Evolutionary conservation across 1,284 basidiomycete species (phyloP).

Genomic region (Coniophora puteana): DNA sequence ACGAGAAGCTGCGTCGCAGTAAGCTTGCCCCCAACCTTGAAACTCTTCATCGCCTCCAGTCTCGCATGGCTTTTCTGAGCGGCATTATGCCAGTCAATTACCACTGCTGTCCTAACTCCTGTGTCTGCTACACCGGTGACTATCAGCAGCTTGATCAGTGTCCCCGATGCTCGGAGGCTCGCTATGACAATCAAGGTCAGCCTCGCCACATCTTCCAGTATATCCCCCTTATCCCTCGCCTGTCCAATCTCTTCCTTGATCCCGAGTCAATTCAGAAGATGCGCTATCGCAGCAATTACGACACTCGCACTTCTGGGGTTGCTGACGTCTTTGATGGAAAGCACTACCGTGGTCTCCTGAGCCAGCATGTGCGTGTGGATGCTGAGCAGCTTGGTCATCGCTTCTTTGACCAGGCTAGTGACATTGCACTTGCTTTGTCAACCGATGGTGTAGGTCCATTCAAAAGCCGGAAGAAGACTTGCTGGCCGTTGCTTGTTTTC

Average conservation of each 20-base stretch:
- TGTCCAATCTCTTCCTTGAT: conserved; percentile 27
- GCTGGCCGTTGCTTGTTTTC: conserved; percentile 20
- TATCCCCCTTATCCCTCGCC: too few species aligned
- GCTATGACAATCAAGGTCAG: conserved; percentile 21
- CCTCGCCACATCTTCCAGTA: too few species aligned
- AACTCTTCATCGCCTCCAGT: conserved; percentile 16
- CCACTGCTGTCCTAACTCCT: conserved; percentile 31
- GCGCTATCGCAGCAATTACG: conserved; percentile 11
- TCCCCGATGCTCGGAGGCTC: conserved; percentile 21
- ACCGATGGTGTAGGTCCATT: conserved; percentile 27
- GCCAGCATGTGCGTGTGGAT: conserved; percentile 17
- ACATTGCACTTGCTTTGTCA: conserved; percentile 27
- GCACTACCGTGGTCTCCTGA: conserved; percentile 18
- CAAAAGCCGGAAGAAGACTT: conserved; percentile 17
- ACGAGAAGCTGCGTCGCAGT: conserved; percentile 22
- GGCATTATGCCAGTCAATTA: conserved; percentile 18
- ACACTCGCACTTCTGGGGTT: conserved; percentile 18
- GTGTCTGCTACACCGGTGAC: conserved; percentile 21
- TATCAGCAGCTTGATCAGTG: conserved; percentile 18
- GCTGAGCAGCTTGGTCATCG: conserved; percentile 14
- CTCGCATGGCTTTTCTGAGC: conserved; percentile 19
- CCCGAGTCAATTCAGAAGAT: conserved; percentile 19
- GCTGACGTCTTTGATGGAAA: conserved; percentile 29
- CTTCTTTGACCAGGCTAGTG: conserved; percentile 25
- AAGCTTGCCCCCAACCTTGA: conserved; percentile 14